These are phyloP conservation scores for Pythium grandisporangium DNA, from an alignment of 352 stramenopile species.

Conservation along the genomic window DNA sequence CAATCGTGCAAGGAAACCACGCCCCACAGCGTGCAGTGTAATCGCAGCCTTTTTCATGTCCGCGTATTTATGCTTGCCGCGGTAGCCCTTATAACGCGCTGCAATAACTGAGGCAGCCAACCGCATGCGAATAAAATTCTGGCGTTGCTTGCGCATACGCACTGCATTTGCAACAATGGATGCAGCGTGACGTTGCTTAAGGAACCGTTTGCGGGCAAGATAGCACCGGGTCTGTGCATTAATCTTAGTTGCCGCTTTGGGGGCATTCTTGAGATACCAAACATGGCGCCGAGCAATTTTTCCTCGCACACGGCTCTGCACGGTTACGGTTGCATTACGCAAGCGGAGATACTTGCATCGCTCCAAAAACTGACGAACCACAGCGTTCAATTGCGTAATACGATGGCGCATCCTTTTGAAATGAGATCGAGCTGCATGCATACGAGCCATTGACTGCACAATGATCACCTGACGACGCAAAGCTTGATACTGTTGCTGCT, in stretches of 20 bases:
- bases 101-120: slow-evolving; percentile 57
- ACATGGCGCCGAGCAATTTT: slow-evolving; percentile 61
- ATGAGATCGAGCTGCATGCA: slow-evolving; percentile 46
- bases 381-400: slow-evolving; percentile 59
- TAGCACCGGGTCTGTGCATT: slow-evolving; percentile 62
- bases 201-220: slow-evolving; percentile 54
- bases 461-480: slow-evolving; percentile 49
- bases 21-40: slow-evolving; percentile 62
- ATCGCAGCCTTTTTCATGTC: slow-evolving; percentile 71
- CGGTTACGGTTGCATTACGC: slow-evolving; percentile 52
- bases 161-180: slow-evolving; percentile 62
- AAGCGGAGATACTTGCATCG: slow-evolving; percentile 58
- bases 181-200: slow-evolving; percentile 57
- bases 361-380: slow-evolving; percentile 65
- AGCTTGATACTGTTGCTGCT: slow-evolving; percentile 56
- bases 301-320: slow-evolving; percentile 64
- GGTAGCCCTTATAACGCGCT: slow-evolving; percentile 67
- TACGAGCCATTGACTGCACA: slow-evolving; percentile 60
- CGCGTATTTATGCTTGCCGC: slow-evolving; percentile 42
- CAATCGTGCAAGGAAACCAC: slow-evolving; percentile 68
- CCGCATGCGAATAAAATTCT: slow-evolving; percentile 56
- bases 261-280: slow-evolving; percentile 65
- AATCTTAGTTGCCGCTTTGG: slow-evolving; percentile 71
- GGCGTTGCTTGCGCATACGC: slow-evolving; percentile 55
- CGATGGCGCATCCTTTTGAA: slow-evolving; percentile 44